Conservation (phyloP, 805 yeast species). For the Kluyveromyces aestuarii region DNA sequence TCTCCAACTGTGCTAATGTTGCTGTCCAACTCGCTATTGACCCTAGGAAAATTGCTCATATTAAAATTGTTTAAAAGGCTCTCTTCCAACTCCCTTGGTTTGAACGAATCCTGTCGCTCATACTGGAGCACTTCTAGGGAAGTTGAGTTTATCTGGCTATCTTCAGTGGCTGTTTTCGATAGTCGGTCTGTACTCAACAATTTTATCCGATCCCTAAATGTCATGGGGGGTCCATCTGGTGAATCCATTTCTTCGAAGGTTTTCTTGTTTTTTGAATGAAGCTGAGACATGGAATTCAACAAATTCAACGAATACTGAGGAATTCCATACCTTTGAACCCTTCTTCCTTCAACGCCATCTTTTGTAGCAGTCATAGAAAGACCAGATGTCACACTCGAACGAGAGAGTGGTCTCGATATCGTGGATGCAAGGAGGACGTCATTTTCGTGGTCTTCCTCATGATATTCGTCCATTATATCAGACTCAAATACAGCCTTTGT, state of each 20-base stretch:
- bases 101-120: background rate
- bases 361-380: conserved; percentile 67
- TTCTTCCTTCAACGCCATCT: conserved; percentile 62
- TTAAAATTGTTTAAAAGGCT: background rate
- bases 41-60: background rate
- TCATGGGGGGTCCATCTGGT: conserved; percentile 32
- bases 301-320: conserved; percentile 32
- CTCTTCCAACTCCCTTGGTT: conserved; percentile 1
- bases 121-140: background rate
- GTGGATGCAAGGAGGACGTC: conserved; percentile 13
- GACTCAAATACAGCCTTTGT: conserved; percentile 15
- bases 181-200: conserved; percentile 29
- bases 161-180: background rate
- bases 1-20: conserved; percentile 23
- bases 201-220: conserved; percentile 37
- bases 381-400: conserved; percentile 56
- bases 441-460: background rate
- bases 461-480: conserved; percentile 7
- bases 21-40: conserved; percentile 17
- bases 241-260: conserved; percentile 7
- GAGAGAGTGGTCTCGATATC: conserved; percentile 49
- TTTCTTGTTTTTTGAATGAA: conserved; percentile 8
- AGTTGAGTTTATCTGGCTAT: background rate
- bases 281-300: conserved; percentile 28
- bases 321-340: conserved; percentile 37